phyloP scores from a whole-genome alignment of 345 rosid genomes.

The Lepidium aucheri region DNA sequence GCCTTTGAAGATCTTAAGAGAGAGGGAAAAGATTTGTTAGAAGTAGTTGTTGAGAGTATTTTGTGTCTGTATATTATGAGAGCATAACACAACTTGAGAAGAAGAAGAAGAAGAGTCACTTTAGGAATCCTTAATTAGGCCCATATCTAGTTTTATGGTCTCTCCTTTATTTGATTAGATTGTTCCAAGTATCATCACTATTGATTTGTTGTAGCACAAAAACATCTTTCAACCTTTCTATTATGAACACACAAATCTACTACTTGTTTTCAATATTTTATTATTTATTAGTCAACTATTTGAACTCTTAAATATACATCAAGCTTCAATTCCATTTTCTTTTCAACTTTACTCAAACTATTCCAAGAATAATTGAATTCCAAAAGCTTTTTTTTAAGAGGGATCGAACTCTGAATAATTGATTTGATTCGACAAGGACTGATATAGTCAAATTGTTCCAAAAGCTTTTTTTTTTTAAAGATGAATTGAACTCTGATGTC shows the following conservation, averaged over 20 bases:
- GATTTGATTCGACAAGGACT: too few relatives aligned
- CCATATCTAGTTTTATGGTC: slow-evolving; percentile 16
- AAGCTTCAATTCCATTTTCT: too few relatives aligned
- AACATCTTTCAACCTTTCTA: background rate
- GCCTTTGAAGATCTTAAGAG: background rate
- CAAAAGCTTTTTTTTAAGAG: too few relatives aligned
- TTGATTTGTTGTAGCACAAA: slow-evolving; percentile 22
- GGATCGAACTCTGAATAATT: too few relatives aligned
- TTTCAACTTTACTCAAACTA: too few relatives aligned
- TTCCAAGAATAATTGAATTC: too few relatives aligned
- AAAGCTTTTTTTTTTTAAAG: too few relatives aligned
- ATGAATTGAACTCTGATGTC: too few relatives aligned
- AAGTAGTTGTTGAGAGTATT: slow-evolving; percentile 18
- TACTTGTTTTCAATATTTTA: too few relatives aligned
- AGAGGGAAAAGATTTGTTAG: slow-evolving; percentile 13
- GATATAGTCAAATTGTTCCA: too few relatives aligned
- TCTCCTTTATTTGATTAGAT: slow-evolving; percentile 16
- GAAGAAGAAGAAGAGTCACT: background rate
- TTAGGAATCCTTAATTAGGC: slow-evolving; percentile 23
- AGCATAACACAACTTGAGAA: slow-evolving; percentile 9
- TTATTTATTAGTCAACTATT: background rate
- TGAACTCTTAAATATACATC: too few relatives aligned
- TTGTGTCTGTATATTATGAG: slow-evolving; percentile 26
- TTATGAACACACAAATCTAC: background rate
- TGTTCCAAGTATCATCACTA: background rate